Evolutionary conservation across 2,329 filamentous ascomycete genomes (phyloP).

Genomic region (Dothideomycetidae sp.): DNA sequence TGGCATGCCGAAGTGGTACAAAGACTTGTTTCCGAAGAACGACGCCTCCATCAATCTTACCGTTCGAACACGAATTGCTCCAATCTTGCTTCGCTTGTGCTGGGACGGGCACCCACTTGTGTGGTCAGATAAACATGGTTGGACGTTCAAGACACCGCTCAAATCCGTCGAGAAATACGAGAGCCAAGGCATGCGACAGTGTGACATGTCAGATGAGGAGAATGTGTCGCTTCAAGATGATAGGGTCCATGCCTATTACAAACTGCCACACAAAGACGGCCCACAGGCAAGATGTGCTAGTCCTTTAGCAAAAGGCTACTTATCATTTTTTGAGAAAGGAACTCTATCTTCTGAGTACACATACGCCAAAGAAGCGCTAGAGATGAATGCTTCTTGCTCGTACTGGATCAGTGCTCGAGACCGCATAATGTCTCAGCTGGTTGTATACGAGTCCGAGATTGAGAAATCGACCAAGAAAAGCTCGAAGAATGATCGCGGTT

Average conservation of each 20-base stretch:
- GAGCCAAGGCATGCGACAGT: constrained; percentile 56
- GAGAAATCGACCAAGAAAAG: constrained; percentile 14
- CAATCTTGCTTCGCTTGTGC: constrained; percentile 64
- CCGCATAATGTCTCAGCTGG: constrained; percentile 87
- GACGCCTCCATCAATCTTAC: constrained; percentile 59
- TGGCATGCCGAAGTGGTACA: constrained; percentile 93
- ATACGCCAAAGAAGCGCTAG: constrained; percentile 84
- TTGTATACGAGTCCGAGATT: constrained; percentile 63
- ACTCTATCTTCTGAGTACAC: constrained; percentile 73
- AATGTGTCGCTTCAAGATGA: constrained; percentile 54
- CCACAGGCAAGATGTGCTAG: constrained; percentile 70
- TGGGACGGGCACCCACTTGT: constrained; percentile 85
- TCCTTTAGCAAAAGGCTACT: constrained; percentile 81
- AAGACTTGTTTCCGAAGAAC: constrained; percentile 63
- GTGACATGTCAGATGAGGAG: constrained; percentile 64
- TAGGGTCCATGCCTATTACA: constrained; percentile 57
- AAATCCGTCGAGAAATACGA: constrained; percentile 50
- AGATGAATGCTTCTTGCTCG: constrained; percentile 98
- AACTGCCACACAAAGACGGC: constrained; percentile 91
- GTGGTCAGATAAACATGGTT: constrained; percentile 88
- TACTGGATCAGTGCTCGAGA: constrained; percentile 98
- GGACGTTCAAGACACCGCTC: constrained; percentile 69
- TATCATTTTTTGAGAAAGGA: constrained; percentile 81
- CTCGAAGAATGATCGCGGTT: constrained; percentile 39
- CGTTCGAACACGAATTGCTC: constrained; percentile 76